phyloP scores from a whole-genome alignment of 495 filamentous ascomycete species.

The Penicillium pulvis region DNA sequence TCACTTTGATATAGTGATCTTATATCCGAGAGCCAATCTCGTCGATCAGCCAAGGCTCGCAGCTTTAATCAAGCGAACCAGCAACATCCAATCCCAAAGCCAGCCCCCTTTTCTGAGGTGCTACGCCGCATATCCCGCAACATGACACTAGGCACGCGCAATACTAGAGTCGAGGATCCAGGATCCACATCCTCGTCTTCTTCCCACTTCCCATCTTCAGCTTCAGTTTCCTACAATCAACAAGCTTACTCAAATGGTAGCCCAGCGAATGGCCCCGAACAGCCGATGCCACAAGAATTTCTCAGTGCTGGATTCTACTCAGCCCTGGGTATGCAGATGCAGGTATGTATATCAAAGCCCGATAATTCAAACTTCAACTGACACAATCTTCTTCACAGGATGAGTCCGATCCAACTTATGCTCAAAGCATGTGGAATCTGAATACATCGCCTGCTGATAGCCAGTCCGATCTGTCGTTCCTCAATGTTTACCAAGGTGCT shows the following conservation, averaged over 20 bases:
- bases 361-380: not conserved
- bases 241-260: not conserved
- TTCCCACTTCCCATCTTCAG: not conserved
- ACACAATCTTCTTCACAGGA: not conserved
- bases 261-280: not conserved
- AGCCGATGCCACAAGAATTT: not conserved
- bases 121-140: slow-evolving; percentile 5
- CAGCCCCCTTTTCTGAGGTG: not conserved
- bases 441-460: slow-evolving; percentile 1
- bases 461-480: slow-evolving; percentile 6
- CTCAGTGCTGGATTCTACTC: slow-evolving; percentile 1
- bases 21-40: slow-evolving; percentile 2
- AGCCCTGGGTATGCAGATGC: not conserved
- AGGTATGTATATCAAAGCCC: not conserved
- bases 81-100: not conserved
- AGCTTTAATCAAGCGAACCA: not conserved
- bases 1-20: not conserved
- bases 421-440: not conserved
- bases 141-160: not conserved
- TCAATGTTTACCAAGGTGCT: not conserved
- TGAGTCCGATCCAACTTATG: not conserved
- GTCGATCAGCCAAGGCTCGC: not conserved
- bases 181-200: not conserved
- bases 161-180: not conserved
- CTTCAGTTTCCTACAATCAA: not conserved